Evolutionary conservation across 805 yeast species (phyloP), one percentile per base, ranked within the genome.

Genomic region (Cyberlindnera xylosilytica): DNA sequence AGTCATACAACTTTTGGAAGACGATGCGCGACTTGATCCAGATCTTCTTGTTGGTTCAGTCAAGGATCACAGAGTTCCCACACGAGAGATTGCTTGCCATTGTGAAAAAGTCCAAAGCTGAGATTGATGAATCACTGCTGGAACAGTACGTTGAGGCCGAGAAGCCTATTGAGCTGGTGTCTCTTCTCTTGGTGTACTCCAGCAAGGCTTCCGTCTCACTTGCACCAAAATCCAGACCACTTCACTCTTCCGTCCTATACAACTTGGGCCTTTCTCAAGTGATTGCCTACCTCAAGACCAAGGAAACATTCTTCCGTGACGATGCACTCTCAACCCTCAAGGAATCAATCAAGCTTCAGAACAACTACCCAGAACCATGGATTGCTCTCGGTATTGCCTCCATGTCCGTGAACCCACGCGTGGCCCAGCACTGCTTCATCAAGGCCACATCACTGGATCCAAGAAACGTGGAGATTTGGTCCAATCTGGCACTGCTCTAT

Each of bases 341-440:
- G 51, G 74, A 70, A 33, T 83, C 96, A 0, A 79, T 90, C 41
- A 79, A 75, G 42, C 64, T 79, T 8, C 97, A 91, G 60, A 73
- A 82, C 5, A 76, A 73, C 44, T 85, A 83, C 48, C 69, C 83
- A 1, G 79, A 75, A 16, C 79, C 79, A 44, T 93, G 99, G 99
- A 70, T 78, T 40, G 82, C 86, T 0, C 68, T 91, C 22, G 99
- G 98, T 12, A 74, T 83, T 43, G 84, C 89, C 0, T 77, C 87
- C 7, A 72, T 81, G 41, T 65, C 78, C 3, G 62, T 70, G 4
- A 84, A 79, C 50, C 81, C 91, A 0, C 73, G 76, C 36, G 84
- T 87, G 6, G 71, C 97, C 0, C 99, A 93, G 63, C 99, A 93
- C 64, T 88, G 97, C 60, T 87, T 86, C 54, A 85, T 93, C 53